Evolutionary conservation across 2,329 filamentous ascomycete species (phyloP), one percentile per base, ranked within the genome.

Genomic region (Aspergillus sp.): DNA sequence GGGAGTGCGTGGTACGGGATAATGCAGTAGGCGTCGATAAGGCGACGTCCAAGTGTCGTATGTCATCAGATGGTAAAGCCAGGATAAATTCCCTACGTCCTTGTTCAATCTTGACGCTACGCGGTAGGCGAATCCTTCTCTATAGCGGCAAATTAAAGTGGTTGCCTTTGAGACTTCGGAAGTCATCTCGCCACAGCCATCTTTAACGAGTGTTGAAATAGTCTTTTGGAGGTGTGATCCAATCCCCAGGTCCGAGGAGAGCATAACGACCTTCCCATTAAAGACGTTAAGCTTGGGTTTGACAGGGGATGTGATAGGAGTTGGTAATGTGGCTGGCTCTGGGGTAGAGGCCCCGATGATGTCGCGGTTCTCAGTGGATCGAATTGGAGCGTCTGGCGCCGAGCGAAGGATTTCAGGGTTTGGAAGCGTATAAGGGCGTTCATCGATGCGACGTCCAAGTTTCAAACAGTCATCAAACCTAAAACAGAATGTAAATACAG

Each of bases 401-500:
- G 79, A 80, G 40, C 79, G 81, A n/a, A 96, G 79, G 35, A 96
- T 90, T 63, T 96, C 91, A 1, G 95, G 90, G 63, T 98, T 82
- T 1, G 95, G 95, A 1, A 98, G 82, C 19, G 85, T 78, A 70
- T 99, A 99, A 0, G 95, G 95, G 6, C 81, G 79, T 72, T 99
- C 95, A 65, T 91, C 89, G 65, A 99, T 97, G 58, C 90, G 87
- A 74, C 91, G 93, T 50, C 93, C 93, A 27, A 99, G 85, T 74
- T 90, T 95, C 65, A 99, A 84, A 75, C 95, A 99, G 72, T 97
- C 93, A 66, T 98, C 93, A 70, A 99, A 97, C 92, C 90, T 93
- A 25, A 37, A 31, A 61, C 27, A 41, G 43, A 23, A 19, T 3
- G 59, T 62, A 23, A 49, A 62, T 76, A 67, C 50, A 60, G 44